A percentile compares a stretch with the other conserved stretches of the same genome.
phyloP scores from a whole-genome alignment of 371 early-diverging fungal species.

The Umbelopsis sp. region DNA sequence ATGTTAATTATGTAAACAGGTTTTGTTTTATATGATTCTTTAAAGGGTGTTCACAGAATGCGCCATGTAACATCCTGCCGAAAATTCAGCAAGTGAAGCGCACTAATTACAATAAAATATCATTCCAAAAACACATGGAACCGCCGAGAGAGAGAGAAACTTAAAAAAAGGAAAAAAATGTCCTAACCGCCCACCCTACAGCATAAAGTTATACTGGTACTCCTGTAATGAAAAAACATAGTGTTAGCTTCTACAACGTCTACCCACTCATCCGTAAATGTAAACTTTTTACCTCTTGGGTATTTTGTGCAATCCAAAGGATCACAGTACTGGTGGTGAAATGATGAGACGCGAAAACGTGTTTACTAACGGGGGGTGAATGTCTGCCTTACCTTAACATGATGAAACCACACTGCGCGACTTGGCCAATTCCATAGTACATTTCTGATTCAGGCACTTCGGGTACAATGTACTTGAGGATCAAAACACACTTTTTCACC shows the following conservation, averaged over 20 bases:
- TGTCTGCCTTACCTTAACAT: conserved; percentile 63
- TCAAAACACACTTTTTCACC: conserved; percentile 62
- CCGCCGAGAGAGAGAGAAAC: too few relatives aligned
- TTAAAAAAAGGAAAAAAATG: too few relatives aligned
- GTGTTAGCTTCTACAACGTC: not conserved
- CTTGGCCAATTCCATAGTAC: conserved; percentile 71
- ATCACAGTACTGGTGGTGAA: conserved; percentile 37
- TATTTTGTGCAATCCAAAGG: conserved; percentile 53
- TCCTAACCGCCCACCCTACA: not conserved
- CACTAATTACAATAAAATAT: too few relatives aligned
- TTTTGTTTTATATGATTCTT: too few relatives aligned
- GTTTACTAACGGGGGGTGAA: too few relatives aligned
- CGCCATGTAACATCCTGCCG: too few relatives aligned
- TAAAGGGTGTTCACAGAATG: too few relatives aligned
- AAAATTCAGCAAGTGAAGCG: too few relatives aligned
- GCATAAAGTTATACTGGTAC: conserved; percentile 15
- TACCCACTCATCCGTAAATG: too few relatives aligned
- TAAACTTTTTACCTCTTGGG: conserved; percentile 38
- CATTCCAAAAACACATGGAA: too few relatives aligned
- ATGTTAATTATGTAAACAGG: too few relatives aligned
- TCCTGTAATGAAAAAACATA: not conserved
- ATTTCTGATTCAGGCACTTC: conserved; percentile 56
- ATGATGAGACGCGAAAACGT: too few relatives aligned
- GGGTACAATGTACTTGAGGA: conserved; percentile 68
- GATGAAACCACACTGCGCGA: conserved; percentile 70